Evolutionary conservation across 176 grass and related monocot species (phyloP).

Genomic region (Aegilops bicornis): DNA sequence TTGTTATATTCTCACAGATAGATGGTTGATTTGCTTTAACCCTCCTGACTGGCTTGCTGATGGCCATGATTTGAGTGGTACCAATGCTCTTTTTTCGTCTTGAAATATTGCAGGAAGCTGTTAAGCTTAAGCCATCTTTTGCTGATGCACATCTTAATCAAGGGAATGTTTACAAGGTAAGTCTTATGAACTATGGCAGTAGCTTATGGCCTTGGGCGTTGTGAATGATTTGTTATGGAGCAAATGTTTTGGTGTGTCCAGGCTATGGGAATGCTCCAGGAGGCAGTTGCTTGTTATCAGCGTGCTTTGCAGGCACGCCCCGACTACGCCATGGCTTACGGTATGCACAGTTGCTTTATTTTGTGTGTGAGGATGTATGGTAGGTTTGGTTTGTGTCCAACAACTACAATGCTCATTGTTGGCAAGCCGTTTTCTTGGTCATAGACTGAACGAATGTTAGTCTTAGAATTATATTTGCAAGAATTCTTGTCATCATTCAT

Average conservation of each 20-base stretch:
- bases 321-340: conserved; percentile 87
- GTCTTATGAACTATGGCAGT: conserved; percentile 1
- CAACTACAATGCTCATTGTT: neutral
- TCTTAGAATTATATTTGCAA: neutral
- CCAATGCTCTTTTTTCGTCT: neutral
- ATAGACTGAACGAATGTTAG: neutral
- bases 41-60: neutral
- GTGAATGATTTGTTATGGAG: conserved; percentile 12
- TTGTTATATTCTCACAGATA: neutral
- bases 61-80: conserved; percentile 7
- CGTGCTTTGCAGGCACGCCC: conserved; percentile 80
- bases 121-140: conserved; percentile 95
- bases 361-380: neutral
- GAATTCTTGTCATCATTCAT: neutral
- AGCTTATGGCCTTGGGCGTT: neutral
- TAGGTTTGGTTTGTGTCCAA: conserved; percentile 22
- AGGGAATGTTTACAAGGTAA: conserved; percentile 98
- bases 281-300: conserved; percentile 92
- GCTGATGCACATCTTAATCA: conserved; percentile 95
- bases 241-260: conserved; percentile 42
- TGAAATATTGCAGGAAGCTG: conserved; percentile 70
- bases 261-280: conserved; percentile 89
- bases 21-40: neutral
- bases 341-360: conserved; percentile 33
- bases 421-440: neutral